Evolutionary conservation across 257 asterid genomes (phyloP).

Genomic region (Nicotiana obtusifolia): DNA sequence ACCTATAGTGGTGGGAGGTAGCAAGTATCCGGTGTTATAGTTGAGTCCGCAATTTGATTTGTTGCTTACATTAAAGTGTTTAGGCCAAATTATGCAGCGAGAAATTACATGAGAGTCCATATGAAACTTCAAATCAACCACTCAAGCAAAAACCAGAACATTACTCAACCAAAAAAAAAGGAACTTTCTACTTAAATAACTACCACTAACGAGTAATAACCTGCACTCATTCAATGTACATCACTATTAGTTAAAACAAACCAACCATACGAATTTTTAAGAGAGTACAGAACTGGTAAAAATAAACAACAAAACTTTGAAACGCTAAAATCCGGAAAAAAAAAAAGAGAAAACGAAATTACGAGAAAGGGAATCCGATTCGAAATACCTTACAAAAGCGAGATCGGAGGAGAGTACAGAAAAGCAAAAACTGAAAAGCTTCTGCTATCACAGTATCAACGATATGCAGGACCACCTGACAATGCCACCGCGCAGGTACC

Average conservation of each 20-base stretch:
- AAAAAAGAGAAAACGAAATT: neutral
- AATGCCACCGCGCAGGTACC: neutral
- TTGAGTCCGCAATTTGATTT: neutral
- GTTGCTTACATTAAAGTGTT: neutral
- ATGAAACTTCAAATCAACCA: conserved; percentile 8
- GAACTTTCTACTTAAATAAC: neutral
- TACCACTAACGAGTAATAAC: neutral
- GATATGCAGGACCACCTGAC: conserved; percentile 8
- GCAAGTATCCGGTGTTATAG: too few species aligned
- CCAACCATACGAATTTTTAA: too few species aligned
- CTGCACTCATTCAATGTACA: too few species aligned
- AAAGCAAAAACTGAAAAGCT: conserved; percentile 3
- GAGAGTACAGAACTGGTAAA: neutral
- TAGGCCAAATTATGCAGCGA: neutral
- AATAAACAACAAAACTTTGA: neutral
- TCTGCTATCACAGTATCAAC: neutral
- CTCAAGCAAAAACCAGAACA: neutral
- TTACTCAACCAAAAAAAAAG: neutral
- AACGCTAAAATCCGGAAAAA: neutral
- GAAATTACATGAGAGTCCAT: neutral
- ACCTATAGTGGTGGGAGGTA: neutral
- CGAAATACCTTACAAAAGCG: neutral
- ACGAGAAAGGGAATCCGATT: neutral
- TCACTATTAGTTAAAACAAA: too few species aligned
- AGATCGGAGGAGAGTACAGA: conserved; percentile 8